Base-by-base conservation (phyloP, 2,329 filamentous ascomycete species). In the Delphinella strobiligena region DNA sequence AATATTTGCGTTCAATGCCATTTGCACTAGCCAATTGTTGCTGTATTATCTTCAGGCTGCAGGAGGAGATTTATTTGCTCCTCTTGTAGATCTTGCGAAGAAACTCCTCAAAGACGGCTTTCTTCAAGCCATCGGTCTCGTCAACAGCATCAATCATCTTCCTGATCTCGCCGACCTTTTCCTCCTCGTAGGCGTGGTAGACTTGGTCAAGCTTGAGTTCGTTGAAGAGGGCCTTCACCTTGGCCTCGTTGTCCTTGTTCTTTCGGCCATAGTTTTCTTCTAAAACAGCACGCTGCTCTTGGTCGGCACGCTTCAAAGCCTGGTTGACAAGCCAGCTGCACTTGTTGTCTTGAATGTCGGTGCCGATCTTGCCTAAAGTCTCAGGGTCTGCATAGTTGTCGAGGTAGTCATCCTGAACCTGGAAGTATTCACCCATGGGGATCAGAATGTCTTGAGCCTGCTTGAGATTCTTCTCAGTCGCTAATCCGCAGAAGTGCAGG, bases 321-420 rank as follows among this genome's bases (percentile, higher is more conserved):
- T 94, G 81, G 74, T 98, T 98, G 64, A 98, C 75, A 44, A 98
- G 70, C 91, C 91, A 98, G 31, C 85, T 93, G 74, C 91, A 98
- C 75, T 98, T 98, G 76, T 98, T 98, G 69, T 98, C 91, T 72
- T 88, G 80, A 63, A 98, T 98, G 58, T 98, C 91, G 45, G 91
- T 98, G 50, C 91, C 91, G 49, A 96, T 94, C 77, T 98, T 98
- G 63, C 91, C 91, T 60, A 98, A 91, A 56, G 87, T 76, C 55
- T 86, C 78, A 30, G 91, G 87, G 52, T 89, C 80, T 53, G 89
- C 91, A 58, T 91, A 98, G 68, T 93, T 93, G 72, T 98, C 91
- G 38, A 98, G 83, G 68, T 91, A 98, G 70, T 98, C 91, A 62
- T 98, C 91, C 66, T 98, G 91, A 48, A 94, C 77, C 68, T 98